These are phyloP conservation scores for Solanum pennellii DNA, from an alignment of 257 asterid species.

Conservation along the genomic window DNA sequence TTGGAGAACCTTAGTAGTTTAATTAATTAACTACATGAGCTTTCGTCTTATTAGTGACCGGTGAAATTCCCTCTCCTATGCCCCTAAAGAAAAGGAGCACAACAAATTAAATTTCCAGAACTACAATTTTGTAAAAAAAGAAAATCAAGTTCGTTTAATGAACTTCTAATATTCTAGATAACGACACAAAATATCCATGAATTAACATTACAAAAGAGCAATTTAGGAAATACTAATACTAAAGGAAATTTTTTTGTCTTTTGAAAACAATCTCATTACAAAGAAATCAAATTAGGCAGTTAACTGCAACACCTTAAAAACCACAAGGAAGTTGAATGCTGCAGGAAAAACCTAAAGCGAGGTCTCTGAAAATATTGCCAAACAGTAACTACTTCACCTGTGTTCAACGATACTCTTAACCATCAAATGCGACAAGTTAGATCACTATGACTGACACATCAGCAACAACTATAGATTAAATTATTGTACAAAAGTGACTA, in stretches of 20 bases:
- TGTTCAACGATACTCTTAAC: not conserved
- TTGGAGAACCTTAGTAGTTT: not conserved
- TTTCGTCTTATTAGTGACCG: not conserved
- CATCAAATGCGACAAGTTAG: not conserved
- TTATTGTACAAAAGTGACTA: conserved; percentile 20
- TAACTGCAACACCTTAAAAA: not conserved
- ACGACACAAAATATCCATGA: not conserved
- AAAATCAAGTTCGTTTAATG: not conserved
- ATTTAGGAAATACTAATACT: not conserved
- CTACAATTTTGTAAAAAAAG: not conserved
- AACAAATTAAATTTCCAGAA: not conserved
- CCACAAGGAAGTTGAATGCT: not conserved
- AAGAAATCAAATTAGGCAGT: not conserved
- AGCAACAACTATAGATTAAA: not conserved
- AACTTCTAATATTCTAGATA: not conserved
- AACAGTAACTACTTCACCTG: not conserved
- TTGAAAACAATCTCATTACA: not conserved
- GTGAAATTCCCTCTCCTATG: not conserved
- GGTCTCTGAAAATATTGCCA: not conserved
- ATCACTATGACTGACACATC: not conserved
- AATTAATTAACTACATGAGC: not conserved
- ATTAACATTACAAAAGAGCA: not conserved
- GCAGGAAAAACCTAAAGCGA: not conserved
- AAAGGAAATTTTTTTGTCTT: not conserved
- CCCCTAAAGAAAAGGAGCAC: not conserved